Base-by-base conservation (phyloP, 352 stramenopile genomes). In the Pythium insidiosum region DNA sequence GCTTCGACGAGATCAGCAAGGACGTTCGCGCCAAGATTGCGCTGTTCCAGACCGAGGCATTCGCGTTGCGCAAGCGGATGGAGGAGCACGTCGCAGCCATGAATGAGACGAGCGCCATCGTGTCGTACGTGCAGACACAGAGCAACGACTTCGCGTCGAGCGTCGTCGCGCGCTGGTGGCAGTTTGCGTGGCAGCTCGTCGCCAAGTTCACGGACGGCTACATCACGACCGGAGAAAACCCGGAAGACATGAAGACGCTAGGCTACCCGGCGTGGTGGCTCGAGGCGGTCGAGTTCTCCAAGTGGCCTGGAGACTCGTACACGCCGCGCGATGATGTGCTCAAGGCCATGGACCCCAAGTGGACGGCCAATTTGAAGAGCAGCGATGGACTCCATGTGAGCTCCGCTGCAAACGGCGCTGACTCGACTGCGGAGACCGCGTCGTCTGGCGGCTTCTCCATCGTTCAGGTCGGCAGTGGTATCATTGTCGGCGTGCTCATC, bases 231-330 rank as follows among this genome's bases (percentile, higher is more conserved):
- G 71, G 71, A 25, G 71, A 84, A 37, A 25, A 43, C 6, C 50
- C 60, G 1, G 53, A 64, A 2, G 39, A 81, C 10, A 78, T 78
- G 63, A 38, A 45, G 7, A 52, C 56, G 19, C 66, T 56, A 3
- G 71, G 71, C 18, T 84, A 84, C 44, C 66, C 64, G 2, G 50
- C 56, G 34, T 78, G 59, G 65, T 80, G 66, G 63, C 56, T 84
- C 0, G 33, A 50, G 15, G 15, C 36, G 20, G 68, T 53, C 3
- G 56, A 78, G 23, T 84, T 63, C 44, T 37, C 53, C 15, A 49
- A 70, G 38, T 84, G 71, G 71, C 71, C 71, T 4, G 66, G 66
- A 5, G 43, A 65, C 13, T 66, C 63, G 26, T 73, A 72, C 21
- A 40, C 54, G 2, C 55, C 63, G 0, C 47, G 59, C 0, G 57